Conservation (phyloP, 495 filamentous ascomycete species). For the Penicillium bialowiezense region DNA sequence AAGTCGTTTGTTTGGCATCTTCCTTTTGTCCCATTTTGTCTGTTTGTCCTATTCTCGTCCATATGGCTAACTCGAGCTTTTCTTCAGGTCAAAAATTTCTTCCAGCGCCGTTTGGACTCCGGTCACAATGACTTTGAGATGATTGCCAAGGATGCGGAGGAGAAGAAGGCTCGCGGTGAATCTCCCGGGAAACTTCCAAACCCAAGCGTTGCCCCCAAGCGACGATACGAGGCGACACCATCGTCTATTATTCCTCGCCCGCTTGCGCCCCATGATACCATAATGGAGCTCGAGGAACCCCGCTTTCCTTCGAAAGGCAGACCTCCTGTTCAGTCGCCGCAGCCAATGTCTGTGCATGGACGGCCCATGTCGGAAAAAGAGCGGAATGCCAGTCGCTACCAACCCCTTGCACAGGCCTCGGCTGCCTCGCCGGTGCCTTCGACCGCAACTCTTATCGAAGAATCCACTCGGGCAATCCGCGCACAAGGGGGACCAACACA, state of each 20-base stretch:
- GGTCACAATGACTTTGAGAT: slow-evolving; percentile 67
- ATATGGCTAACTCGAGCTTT: background rate
- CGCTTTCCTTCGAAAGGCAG: slow-evolving; percentile 44
- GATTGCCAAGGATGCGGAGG: slow-evolving; percentile 67
- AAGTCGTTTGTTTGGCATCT: background rate
- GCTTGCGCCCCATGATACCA: slow-evolving; percentile 56
- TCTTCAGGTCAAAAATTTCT: slow-evolving; percentile 87
- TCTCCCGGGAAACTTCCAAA: slow-evolving; percentile 64
- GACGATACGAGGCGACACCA: slow-evolving; percentile 52
- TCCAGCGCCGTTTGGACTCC: slow-evolving; percentile 69
- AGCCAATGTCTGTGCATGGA: slow-evolving; percentile 30
- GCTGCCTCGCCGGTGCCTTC: slow-evolving; percentile 28
- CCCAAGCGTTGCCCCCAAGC: slow-evolving; percentile 58
- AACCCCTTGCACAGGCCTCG: slow-evolving; percentile 44
- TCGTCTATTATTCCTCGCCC: slow-evolving; percentile 56
- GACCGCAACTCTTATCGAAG: slow-evolving; percentile 29
- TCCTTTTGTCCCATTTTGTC: background rate
- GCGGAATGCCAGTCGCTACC: slow-evolving; percentile 36
- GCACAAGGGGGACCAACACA: slow-evolving; percentile 23
- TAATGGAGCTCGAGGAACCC: slow-evolving; percentile 52
- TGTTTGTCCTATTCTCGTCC: background rate
- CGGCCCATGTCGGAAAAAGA: slow-evolving; percentile 36
- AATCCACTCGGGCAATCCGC: slow-evolving; percentile 29
- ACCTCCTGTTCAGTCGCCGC: slow-evolving; percentile 29
- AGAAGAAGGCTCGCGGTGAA: slow-evolving; percentile 65